Evolutionary conservation across 2,329 filamentous ascomycete genomes (phyloP).

Genomic region (Lojkania enalia): DNA sequence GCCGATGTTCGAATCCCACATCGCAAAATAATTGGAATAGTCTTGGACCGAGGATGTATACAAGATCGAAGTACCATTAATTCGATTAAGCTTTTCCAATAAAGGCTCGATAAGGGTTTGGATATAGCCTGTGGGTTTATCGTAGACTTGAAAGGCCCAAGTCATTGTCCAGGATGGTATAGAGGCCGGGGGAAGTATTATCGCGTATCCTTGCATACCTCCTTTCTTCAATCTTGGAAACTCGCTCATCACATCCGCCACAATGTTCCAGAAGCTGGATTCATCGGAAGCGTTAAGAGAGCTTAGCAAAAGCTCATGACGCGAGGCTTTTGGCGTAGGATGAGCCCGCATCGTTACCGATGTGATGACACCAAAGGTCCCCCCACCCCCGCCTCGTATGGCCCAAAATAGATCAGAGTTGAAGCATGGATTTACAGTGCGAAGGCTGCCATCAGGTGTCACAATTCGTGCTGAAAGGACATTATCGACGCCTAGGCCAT

Average conservation of each 20-base stretch:
- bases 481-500: constrained; percentile 41
- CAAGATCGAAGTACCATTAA: constrained; percentile 2
- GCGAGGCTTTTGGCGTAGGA: not conserved
- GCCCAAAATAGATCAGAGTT: constrained; percentile 43
- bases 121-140: not conserved
- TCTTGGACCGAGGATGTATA: not conserved
- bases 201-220: constrained; percentile 5
- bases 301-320: not conserved
- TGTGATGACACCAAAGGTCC: constrained; percentile 16
- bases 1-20: constrained; percentile 3
- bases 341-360: constrained; percentile 7
- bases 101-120: constrained; percentile 3
- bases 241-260: constrained; percentile 2
- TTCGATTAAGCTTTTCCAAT: not conserved
- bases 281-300: not conserved
- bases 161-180: not conserved
- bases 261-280: constrained; percentile 2
- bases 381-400: constrained; percentile 17
- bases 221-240: constrained; percentile 3
- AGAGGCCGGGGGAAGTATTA: not conserved
- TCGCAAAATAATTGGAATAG: not conserved
- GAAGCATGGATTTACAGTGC: constrained; percentile 38
- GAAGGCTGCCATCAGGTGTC: constrained; percentile 37
- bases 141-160: not conserved
- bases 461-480: constrained; percentile 42